Evolutionary conservation across 2,329 filamentous ascomycete species (phyloP), one percentile per base, ranked within the genome.

Genomic region (Talaromyces piceae): DNA sequence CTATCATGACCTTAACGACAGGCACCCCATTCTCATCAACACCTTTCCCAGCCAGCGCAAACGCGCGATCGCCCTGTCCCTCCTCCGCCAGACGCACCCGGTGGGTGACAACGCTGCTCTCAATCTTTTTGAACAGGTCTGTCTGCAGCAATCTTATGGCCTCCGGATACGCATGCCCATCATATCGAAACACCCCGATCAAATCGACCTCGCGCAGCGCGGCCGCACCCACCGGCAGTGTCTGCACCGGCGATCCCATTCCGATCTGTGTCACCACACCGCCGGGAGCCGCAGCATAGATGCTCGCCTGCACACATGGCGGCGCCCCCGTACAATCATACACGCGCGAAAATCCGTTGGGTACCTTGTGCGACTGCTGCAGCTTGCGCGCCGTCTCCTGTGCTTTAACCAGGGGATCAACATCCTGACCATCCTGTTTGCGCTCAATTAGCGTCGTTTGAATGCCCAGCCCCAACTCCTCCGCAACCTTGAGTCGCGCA

Each of bases 111-210:
- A 80, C 73, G 55, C 71, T 70, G 56, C 77, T 73, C 39, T 71
- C 70, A 0, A 79, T 74, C 18, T 64, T 70, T 16, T 70, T 70
- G 37, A 80, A 61, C 49, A 72, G 71, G 4, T 76, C 76, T 46
- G 74, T 75, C 2, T 71, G 74, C 56, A 79, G 64, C 55, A 80
- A 62, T 55, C 71, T 72, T 61, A 80, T 77, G 2, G 77, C 77
- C n/a, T 70, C 72, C 0, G 77, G 75, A 56, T 80, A 80, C 0
- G 75, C 76, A 57, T 74, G 70, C 2, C 64, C 66, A 59, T 77
- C 76, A 53, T 80, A 80, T 41, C 77, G 67, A 63, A 80, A 79
- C 5, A 79, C 76, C n/a, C 77, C 77, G 45, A 80, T 73, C 41
- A 80, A 72, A 59, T 80, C 77, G 5, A 80, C 75, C 61, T 80